phyloP scores from a whole-genome alignment of 176 grass and related monocot genomes.

The Carex cristatella region DNA sequence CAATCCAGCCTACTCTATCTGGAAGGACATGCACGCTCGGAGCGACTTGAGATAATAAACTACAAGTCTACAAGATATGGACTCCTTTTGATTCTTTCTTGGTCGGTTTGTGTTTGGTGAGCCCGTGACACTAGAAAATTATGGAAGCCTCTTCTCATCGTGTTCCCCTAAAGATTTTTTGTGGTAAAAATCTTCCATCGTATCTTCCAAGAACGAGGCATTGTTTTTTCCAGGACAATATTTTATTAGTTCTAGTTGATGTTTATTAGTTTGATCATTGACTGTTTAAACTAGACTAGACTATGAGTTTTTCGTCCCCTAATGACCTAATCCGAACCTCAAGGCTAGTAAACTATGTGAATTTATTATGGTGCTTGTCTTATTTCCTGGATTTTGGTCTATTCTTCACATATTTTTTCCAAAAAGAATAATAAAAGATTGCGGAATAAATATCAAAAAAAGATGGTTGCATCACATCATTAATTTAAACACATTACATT shows the following conservation, averaged over 20 bases:
- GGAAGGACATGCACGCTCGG: not conserved
- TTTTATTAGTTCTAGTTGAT: not conserved
- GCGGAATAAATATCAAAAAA: not conserved
- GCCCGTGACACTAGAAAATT: slow-evolving; percentile 3
- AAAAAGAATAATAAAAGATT: not conserved
- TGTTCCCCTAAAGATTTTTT: not conserved
- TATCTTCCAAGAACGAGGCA: not conserved
- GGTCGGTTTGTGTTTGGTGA: not conserved
- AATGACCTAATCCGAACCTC: not conserved
- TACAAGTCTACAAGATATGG: not conserved
- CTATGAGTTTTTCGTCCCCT: not conserved
- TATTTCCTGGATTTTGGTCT: not conserved
- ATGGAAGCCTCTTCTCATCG: slow-evolving; percentile 15
- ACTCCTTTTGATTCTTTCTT: not conserved
- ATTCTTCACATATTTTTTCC: not conserved
- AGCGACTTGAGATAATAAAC: not conserved
- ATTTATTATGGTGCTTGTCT: not conserved
- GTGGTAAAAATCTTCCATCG: not conserved
- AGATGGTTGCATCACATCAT: not conserved
- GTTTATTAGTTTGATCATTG: not conserved
- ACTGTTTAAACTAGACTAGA: not conserved
- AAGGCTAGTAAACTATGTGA: not conserved
- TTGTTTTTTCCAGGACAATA: not conserved
- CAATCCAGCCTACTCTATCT: not conserved
- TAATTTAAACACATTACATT: not conserved